Conservation (phyloP, 129 eudicot species). For the Rutidosis leptorrhynchoides region DNA sequence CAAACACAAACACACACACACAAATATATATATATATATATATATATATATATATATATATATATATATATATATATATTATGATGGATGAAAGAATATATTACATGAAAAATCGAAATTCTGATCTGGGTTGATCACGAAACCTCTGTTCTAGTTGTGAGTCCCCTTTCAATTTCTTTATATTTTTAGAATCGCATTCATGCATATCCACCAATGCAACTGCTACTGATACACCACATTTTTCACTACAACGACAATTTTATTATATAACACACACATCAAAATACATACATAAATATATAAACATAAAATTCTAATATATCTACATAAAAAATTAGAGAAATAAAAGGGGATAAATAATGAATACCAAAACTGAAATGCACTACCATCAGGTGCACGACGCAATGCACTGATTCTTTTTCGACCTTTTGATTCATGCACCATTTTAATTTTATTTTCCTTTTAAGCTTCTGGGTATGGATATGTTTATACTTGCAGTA, state of each 20-base stretch:
- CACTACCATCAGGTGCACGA: slow-evolving; percentile 68
- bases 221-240: slow-evolving; percentile 48
- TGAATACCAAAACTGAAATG: slow-evolving; percentile 50
- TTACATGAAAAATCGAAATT: slow-evolving; percentile 55
- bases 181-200: slow-evolving; percentile 36
- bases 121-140: slow-evolving; percentile 64
- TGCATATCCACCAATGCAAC: slow-evolving; percentile 58
- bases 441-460: slow-evolving; percentile 28
- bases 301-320: too few species aligned
- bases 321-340: neutral
- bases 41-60: too few species aligned
- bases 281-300: too few species aligned
- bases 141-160: slow-evolving; percentile 19
- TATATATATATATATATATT: too few species aligned
- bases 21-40: too few species aligned
- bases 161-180: slow-evolving; percentile 35
- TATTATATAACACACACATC: too few species aligned
- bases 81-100: neutral
- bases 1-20: too few species aligned
- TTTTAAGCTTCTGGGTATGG: slow-evolving; percentile 4
- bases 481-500: too few species aligned
- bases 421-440: slow-evolving; percentile 37
- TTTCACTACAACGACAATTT: slow-evolving; percentile 23
- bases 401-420: slow-evolving; percentile 50
- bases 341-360: neutral